Base-by-base conservation (phyloP, 2,329 filamentous ascomycete genomes). In the Trichophyton rubrum region DNA sequence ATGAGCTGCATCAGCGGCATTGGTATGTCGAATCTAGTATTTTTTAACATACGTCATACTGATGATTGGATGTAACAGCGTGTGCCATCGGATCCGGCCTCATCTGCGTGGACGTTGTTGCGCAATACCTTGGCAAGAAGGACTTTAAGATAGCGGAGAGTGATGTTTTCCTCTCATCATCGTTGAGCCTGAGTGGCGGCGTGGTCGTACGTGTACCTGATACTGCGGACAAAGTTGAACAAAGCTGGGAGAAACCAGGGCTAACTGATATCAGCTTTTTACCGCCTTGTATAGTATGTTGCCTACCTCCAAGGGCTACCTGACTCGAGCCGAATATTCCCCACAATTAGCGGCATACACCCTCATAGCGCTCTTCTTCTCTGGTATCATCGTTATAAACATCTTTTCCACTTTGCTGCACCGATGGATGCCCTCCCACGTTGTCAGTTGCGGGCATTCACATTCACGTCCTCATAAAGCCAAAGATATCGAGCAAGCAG, bases 201-300 rank as follows among this genome's bases (percentile, higher is more conserved):
- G 91, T 97, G 53, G 95, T 99, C 90, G 91, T 96, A 73, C 65
- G 83, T 53, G 38, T n/a, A 11, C n/a, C 5, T 3, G 4, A 24
- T n/a, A 7, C 27, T 17, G 30, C 13, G n/a, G 27, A 38, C n/a
- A 30, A 38, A 38, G 33, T 9, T 13, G 33, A 9, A 38, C 1
- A 38, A 38, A 9, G 3, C 33, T 30, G 27, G 24, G 49, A 33
- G 7, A 33, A 17, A 15, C n/a, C 41, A 64, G 20, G 3, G 22
- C 51, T 61, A 56, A 58, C 61, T 9, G 9, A 47, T 43, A 13
- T 3, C 67, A 96, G 90, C 82, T 96, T 45, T 96, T 96, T 73
- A 96, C 91, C 40, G 86, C 92, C 1, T 76, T 97, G 33, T 95
- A 91, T 73, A 93, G 86, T 73, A 96, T 97, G 88, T 81, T 97